A percentile compares a stretch with the other conserved stretches of the same genome.
These are phyloP conservation scores for Blastomyces emzantsi DNA, from an alignment of 2,329 filamentous ascomycete species.

Conservation along the genomic window DNA sequence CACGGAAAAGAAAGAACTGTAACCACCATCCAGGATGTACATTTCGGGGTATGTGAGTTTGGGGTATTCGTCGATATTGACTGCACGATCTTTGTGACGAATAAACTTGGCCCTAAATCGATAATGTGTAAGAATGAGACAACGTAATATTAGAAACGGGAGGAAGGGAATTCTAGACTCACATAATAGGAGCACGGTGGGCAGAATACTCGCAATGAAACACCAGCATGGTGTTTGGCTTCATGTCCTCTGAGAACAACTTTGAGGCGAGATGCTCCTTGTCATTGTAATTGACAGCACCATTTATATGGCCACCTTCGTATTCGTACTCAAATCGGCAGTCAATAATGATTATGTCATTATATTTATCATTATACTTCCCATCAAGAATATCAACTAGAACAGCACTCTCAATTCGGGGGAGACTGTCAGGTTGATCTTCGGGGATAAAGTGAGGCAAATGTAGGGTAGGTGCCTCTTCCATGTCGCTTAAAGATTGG, in stretches of 20 bases:
- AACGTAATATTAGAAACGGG: not conserved
- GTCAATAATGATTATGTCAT: conserved; percentile 80
- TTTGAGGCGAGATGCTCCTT: conserved; percentile 76
- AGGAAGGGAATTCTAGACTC: conserved; percentile 21
- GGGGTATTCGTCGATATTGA: conserved; percentile 81
- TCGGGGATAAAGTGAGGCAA: conserved; percentile 79
- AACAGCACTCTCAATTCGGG: conserved; percentile 73
- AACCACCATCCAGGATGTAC: conserved; percentile 94
- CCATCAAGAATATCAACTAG: conserved; percentile 83
- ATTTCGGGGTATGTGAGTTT: conserved; percentile 89
- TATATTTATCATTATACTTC: conserved; percentile 65
- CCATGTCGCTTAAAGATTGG: conserved; percentile 73
- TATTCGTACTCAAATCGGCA: conserved; percentile 99
- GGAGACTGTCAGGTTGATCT: conserved; percentile 74
- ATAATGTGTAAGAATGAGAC: conserved; percentile 15
- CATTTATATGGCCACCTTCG: conserved; percentile 87
- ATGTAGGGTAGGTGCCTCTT: conserved; percentile 61
- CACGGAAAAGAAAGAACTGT: conserved; percentile 81
- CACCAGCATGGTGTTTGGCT: conserved; percentile 69
- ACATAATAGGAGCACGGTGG: conserved; percentile 89
- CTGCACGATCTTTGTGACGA: conserved; percentile 74
- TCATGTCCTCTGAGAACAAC: conserved; percentile 60
- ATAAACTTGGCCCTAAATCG: conserved; percentile 65
- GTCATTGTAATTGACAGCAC: conserved; percentile 93
- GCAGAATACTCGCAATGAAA: conserved; percentile 99